A percentile compares a stretch with the other conserved stretches of the same genome.
Evolutionary conservation across 1,284 basidiomycete species (phyloP).

Genomic region (Ganoderma sinense): DNA sequence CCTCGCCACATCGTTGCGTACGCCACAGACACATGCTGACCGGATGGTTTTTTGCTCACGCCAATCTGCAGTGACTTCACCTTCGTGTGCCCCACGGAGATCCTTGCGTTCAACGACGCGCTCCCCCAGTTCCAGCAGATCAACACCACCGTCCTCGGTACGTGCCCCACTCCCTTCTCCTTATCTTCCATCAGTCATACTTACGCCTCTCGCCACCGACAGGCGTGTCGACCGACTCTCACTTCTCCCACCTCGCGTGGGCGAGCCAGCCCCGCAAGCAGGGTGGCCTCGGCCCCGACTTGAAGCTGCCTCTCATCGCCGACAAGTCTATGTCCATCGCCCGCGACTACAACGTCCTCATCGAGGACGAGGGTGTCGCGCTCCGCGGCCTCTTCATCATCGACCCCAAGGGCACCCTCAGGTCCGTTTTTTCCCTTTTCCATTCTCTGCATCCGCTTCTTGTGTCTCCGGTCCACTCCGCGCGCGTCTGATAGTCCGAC

Average conservation of each 20-base stretch:
- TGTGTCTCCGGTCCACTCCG: background rate
- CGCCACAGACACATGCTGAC: conserved; percentile 18
- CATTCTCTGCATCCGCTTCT: background rate
- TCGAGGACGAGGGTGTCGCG: conserved; percentile 87
- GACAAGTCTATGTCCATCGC: conserved; percentile 76
- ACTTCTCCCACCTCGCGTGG: conserved; percentile 91
- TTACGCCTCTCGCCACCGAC: background rate
- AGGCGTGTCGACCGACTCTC: conserved; percentile 87
- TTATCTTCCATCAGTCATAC: background rate
- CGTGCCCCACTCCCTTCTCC: conserved; percentile 25
- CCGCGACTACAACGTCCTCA: conserved; percentile 83
- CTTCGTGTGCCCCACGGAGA: conserved; percentile 93
- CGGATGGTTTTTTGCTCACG: background rate
- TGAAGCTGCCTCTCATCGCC: conserved; percentile 81
- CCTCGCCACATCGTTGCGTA: conserved; percentile 9
- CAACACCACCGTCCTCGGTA: conserved; percentile 80
- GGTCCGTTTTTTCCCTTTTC: conserved; percentile 50
- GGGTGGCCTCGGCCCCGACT: conserved; percentile 88
- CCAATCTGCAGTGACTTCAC: conserved; percentile 68
- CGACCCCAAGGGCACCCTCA: conserved; percentile 84
- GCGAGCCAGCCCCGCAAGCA: conserved; percentile 79
- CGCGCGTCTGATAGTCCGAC: background rate
- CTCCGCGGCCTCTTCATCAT: conserved; percentile 91
- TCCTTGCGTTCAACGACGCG: conserved; percentile 91
- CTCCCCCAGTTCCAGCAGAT: conserved; percentile 77